A percentile compares a stretch with the other conserved stretches of the same genome.
Conservation (phyloP, 2,329 filamentous ascomycete species). For the Mollisia scopiformis region DNA sequence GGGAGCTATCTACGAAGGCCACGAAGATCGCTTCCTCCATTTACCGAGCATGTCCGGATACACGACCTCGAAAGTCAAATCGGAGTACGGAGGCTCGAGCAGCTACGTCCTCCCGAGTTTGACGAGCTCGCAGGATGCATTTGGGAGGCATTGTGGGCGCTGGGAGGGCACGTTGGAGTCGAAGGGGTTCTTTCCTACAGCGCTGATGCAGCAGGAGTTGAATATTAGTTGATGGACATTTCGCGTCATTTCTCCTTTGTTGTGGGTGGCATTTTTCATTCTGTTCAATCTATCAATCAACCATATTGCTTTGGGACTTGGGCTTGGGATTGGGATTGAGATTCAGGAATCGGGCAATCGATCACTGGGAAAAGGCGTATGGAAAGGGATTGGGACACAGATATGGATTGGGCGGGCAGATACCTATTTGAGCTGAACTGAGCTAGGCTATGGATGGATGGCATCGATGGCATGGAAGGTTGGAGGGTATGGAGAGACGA, state of each 20-base stretch:
- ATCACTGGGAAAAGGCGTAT: background rate
- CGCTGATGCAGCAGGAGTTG: constrained; percentile 34
- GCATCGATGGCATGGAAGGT: background rate
- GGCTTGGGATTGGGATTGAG: background rate
- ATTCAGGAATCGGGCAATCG: background rate
- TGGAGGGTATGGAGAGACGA: no score
- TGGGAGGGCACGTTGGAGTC: constrained; percentile 34
- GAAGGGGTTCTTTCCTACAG: constrained; percentile 36
- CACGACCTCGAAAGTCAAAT: constrained; percentile 32
- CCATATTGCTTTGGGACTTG: background rate
- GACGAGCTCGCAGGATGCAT: constrained; percentile 17
- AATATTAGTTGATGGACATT: constrained; percentile 32
- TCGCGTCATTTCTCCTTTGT: background rate
- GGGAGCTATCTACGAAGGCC: constrained; percentile 30
- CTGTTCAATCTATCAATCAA: background rate
- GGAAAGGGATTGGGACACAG: background rate
- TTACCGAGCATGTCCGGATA: constrained; percentile 30
- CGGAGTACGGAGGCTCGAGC: constrained; percentile 12
- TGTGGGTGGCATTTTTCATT: no score
- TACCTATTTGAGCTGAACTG: background rate
- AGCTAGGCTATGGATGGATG: background rate
- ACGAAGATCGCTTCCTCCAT: constrained; percentile 31
- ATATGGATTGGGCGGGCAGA: background rate
- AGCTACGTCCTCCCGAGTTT: constrained; percentile 29
- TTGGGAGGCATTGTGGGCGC: constrained; percentile 34